These are phyloP conservation scores for Nevesoporus exiguus DNA, from an alignment of 768 basidiomycete species.

Conservation along the genomic window DNA sequence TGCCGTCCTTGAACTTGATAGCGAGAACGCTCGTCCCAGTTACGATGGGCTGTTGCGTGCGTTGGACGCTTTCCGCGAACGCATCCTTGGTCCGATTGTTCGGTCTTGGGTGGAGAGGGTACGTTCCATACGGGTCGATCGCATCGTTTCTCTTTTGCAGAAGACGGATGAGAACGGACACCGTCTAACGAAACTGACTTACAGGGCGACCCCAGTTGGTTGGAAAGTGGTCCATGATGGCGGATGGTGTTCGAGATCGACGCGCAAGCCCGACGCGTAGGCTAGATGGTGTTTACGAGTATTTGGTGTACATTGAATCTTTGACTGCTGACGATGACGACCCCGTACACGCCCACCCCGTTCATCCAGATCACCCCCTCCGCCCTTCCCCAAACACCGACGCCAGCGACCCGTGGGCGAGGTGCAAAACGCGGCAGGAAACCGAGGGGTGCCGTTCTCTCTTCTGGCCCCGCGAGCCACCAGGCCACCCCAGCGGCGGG, in stretches of 20 bases:
- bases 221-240: constrained; percentile 76
- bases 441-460: constrained; percentile 17
- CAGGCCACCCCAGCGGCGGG: not conserved
- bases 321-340: constrained; percentile 18
- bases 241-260: constrained; percentile 7
- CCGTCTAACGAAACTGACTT: constrained; percentile 22
- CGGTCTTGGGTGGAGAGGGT: constrained; percentile 65
- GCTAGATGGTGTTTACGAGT: constrained; percentile 16
- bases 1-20: constrained; percentile 91
- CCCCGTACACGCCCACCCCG: constrained; percentile 18
- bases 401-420: constrained; percentile 23
- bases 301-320: constrained; percentile 7
- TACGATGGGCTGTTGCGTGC: constrained; percentile 90
- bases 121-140: constrained; percentile 73
- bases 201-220: constrained; percentile 82
- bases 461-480: constrained; percentile 10
- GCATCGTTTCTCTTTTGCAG: constrained; percentile 64
- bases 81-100: constrained; percentile 47
- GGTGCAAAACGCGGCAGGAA: constrained; percentile 28
- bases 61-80: constrained; percentile 67
- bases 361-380: constrained; percentile 27
- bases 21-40: constrained; percentile 97
- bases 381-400: constrained; percentile 17
- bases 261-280: constrained; percentile 25
- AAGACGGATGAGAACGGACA: not conserved